These are phyloP conservation scores for Paxillus rubicundulus DNA, from an alignment of 768 basidiomycete species.

Conservation along the genomic window DNA sequence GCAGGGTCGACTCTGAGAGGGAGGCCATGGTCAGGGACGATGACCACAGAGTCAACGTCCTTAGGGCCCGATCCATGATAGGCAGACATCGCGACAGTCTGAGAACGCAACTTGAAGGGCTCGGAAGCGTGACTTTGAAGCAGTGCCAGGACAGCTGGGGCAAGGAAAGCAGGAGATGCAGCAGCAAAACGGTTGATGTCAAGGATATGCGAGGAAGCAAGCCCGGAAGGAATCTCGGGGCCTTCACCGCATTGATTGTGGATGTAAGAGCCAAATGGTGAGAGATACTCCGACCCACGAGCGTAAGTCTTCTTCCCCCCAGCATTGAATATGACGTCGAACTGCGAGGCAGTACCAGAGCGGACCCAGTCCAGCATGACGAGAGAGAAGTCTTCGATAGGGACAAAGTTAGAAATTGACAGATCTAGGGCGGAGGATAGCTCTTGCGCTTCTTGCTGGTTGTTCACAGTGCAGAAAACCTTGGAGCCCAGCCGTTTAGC, in stretches of 20 bases:
- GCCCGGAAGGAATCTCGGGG: conserved; percentile 18
- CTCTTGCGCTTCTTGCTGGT: conserved; percentile 10
- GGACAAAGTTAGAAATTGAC: conserved; percentile 7
- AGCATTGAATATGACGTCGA: conserved; percentile 26
- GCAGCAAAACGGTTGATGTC: conserved; percentile 22
- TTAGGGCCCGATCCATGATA: conserved; percentile 2
- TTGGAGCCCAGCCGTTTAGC: conserved; percentile 20
- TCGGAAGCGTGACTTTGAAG: conserved; percentile 17
- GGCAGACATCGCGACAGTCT: conserved; percentile 9
- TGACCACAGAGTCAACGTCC: conserved; percentile 13
- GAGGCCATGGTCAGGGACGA: conserved; percentile 10
- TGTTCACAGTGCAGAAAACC: conserved; percentile 22
- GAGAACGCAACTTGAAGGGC: conserved; percentile 11
- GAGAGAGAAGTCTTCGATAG: conserved; percentile 13
- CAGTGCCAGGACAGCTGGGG: conserved; percentile 15
- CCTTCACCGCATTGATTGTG: conserved; percentile 18
- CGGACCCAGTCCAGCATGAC: conserved; percentile 11
- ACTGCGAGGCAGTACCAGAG: conserved; percentile 12
- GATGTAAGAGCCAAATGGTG: conserved; percentile 24
- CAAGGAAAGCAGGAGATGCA: conserved; percentile 18
- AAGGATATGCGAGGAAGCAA: conserved; percentile 15
- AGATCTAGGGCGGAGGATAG: conserved; percentile 14
- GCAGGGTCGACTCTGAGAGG: conserved; percentile 22
- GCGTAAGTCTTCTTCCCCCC: conserved; percentile 15
- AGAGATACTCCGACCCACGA: conserved; percentile 18